These are phyloP conservation scores for Aspergillus fumigatiaffinis DNA, from an alignment of 2,329 filamentous ascomycete genomes.

Conservation along the genomic window DNA sequence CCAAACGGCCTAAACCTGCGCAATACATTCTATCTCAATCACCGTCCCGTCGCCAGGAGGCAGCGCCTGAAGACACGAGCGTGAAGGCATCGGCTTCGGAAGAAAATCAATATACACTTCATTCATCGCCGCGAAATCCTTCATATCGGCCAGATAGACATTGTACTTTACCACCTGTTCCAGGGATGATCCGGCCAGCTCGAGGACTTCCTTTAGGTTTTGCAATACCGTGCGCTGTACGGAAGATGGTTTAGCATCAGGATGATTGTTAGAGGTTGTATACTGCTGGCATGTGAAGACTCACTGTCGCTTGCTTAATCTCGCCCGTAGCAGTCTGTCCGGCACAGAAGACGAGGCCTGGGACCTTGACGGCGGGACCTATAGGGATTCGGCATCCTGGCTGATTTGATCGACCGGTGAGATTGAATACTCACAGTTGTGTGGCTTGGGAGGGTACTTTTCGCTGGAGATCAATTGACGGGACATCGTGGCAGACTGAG, in stretches of 20 bases:
- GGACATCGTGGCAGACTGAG: conserved; percentile 33
- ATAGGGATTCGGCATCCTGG: too few species aligned
- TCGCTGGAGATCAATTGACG: conserved; percentile 46
- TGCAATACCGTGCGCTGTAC: conserved; percentile 29
- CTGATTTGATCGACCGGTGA: too few species aligned
- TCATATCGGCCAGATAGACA: conserved; percentile 61
- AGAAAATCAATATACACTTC: conserved; percentile 36
- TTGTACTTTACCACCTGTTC: conserved; percentile 62
- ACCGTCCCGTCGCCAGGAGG: conserved; percentile 39
- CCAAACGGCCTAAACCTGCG: conserved; percentile 24
- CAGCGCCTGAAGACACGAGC: conserved; percentile 41
- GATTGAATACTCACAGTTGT: conserved; percentile 38
- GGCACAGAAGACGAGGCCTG: too few species aligned
- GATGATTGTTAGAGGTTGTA: too few species aligned
- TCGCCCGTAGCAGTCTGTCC: too few species aligned
- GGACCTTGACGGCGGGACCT: too few species aligned
- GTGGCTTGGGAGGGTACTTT: conserved; percentile 46
- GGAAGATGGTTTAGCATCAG: too few species aligned
- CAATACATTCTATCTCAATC: conserved; percentile 46
- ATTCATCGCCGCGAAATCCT: conserved; percentile 71
- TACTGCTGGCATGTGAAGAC: too few species aligned
- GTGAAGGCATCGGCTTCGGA: conserved; percentile 41
- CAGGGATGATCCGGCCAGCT: conserved; percentile 55
- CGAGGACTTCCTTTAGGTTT: conserved; percentile 59
- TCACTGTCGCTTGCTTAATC: too few species aligned